Conservation (phyloP, 257 asterid species). For the Hygrophila difformis region DNA sequence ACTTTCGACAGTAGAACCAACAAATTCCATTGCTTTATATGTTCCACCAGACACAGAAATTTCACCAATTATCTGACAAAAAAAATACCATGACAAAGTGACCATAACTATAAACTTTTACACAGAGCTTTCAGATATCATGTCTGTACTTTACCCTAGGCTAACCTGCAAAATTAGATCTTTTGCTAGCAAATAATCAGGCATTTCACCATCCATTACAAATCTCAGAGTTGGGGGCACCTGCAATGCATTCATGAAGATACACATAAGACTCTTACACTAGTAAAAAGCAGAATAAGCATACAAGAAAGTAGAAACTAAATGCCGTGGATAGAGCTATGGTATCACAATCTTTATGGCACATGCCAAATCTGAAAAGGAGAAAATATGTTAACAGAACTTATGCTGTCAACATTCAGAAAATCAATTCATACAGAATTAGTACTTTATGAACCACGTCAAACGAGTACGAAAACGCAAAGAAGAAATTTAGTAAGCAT, state of each 20-base stretch:
- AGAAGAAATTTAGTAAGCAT: no score
- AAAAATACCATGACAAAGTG: no score
- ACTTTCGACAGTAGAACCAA: slow-evolving; percentile 85
- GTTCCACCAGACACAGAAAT: slow-evolving; percentile 99
- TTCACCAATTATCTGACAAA: slow-evolving; percentile 86
- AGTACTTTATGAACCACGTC: no score
- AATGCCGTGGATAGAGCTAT: no score
- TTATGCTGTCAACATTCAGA: no score
- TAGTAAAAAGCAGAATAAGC: neutral
- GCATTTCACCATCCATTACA: slow-evolving; percentile 96
- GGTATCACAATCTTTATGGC: no score
- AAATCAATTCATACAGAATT: no score
- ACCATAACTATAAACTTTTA: no score
- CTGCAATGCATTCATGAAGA: slow-evolving; percentile 26
- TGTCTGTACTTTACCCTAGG: neutral
- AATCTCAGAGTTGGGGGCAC: slow-evolving; percentile 95
- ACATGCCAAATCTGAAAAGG: no score
- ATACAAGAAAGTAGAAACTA: no score
- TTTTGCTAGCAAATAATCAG: slow-evolving; percentile 85
- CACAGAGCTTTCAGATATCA: neutral
- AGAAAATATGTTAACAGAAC: no score
- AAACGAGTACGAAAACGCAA: no score
- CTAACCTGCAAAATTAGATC: slow-evolving; percentile 96
- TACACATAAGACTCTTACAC: neutral
- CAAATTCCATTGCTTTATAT: slow-evolving; percentile 96